Conservation (phyloP, 2,329 filamentous ascomycete genomes). For the Xylariaceae sp. region DNA sequence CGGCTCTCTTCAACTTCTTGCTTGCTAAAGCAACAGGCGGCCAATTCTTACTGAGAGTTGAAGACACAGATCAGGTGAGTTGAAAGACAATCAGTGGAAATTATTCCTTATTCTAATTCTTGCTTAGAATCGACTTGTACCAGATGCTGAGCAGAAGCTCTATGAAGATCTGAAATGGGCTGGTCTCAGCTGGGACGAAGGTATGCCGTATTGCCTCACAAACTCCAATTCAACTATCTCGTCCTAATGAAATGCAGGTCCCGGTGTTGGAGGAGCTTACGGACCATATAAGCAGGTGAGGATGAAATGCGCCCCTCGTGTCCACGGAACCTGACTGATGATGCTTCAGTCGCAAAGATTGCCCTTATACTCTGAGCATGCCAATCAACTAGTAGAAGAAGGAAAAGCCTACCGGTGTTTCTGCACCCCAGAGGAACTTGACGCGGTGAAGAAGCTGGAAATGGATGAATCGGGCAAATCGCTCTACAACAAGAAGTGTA, state of each 20-base stretch:
- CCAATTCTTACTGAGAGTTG: slow-evolving; percentile 83
- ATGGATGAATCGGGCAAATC: slow-evolving; percentile 46
- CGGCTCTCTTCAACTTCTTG: slow-evolving; percentile 92
- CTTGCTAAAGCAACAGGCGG: slow-evolving; percentile 83
- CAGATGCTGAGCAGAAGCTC: slow-evolving; percentile 71
- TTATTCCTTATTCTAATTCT: slow-evolving; percentile 4
- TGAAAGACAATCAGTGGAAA: neutral
- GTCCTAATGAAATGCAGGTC: slow-evolving; percentile 47
- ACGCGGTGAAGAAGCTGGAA: slow-evolving; percentile 58
- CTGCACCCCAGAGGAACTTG: slow-evolving; percentile 68
- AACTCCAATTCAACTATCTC: neutral
- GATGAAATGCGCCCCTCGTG: neutral
- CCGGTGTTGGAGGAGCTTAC: slow-evolving; percentile 71
- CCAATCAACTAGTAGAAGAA: slow-evolving; percentile 60
- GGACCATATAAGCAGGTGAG: slow-evolving; percentile 79
- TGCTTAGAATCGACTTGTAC: slow-evolving; percentile 68
- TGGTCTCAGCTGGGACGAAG: slow-evolving; percentile 90
- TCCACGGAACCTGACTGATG: slow-evolving; percentile 1
- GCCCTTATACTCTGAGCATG: slow-evolving; percentile 64
- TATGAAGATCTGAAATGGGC: slow-evolving; percentile 83
- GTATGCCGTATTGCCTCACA: slow-evolving; percentile 34
- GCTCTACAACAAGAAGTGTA: slow-evolving; percentile 62
- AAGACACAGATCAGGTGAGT: slow-evolving; percentile 85
- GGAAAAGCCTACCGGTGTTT: slow-evolving; percentile 90
- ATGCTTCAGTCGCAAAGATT: slow-evolving; percentile 67